Evolutionary conservation across 2,329 filamentous ascomycete genomes (phyloP).

Genomic region (Microascus cirrosus): DNA sequence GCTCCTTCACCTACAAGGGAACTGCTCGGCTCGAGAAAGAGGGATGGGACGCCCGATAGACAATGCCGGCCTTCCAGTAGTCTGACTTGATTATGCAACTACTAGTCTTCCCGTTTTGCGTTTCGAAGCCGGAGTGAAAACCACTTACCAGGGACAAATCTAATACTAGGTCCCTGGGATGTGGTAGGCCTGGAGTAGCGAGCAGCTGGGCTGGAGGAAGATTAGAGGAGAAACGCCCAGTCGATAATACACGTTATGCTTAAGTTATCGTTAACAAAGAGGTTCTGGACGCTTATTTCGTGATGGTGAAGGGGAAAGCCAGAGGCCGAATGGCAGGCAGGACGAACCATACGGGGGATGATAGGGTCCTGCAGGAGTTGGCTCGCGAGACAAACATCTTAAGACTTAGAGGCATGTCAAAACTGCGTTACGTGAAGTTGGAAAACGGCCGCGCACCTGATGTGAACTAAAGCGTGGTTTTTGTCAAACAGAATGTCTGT

Average conservation of each 20-base stretch:
- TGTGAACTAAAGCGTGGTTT: too few relatives aligned
- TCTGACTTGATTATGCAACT: conserved; percentile 5
- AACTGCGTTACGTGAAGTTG: too few relatives aligned
- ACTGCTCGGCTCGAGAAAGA: too few relatives aligned
- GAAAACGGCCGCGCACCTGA: too few relatives aligned
- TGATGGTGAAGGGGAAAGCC: conserved; percentile 13
- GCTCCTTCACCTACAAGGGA: too few relatives aligned
- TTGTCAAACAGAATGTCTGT: too few relatives aligned
- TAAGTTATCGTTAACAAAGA: conserved; percentile 16
- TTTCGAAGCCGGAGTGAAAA: conserved; percentile 9
- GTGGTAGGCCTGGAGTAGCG: conserved; percentile 8
- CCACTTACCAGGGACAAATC: conserved; percentile 7
- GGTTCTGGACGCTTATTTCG: conserved; percentile 14
- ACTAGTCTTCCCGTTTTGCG: conserved; percentile 6
- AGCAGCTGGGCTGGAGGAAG: conserved; percentile 11
- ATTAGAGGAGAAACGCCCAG: conserved; percentile 15
- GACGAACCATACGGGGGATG: conserved; percentile 8
- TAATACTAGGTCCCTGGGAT: conserved; percentile 8
- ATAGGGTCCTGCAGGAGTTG: conserved; percentile 8
- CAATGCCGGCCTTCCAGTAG: too few relatives aligned
- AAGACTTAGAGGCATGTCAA: too few relatives aligned
- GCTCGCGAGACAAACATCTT: conserved; percentile 8
- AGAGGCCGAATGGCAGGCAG: conserved; percentile 4
- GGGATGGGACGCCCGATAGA: too few relatives aligned
- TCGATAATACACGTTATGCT: conserved; percentile 18